Evolutionary conservation across 2,329 filamentous ascomycete genomes (phyloP).

Genomic region (Sphaerostilbella broomeana): DNA sequence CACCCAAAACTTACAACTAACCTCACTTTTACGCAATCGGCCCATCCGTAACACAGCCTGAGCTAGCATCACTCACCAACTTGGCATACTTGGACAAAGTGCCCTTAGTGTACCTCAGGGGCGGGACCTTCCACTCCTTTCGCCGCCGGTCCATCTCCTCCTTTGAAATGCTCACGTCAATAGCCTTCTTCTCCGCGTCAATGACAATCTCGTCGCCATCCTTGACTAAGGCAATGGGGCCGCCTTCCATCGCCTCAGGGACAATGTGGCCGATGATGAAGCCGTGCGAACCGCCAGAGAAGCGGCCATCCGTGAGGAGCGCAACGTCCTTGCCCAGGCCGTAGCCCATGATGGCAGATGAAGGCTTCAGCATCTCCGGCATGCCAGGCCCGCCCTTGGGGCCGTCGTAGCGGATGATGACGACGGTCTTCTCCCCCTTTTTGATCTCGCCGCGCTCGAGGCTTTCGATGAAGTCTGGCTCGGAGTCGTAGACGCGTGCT

Average conservation of each 20-base stretch:
- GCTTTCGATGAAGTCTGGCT: constrained; percentile 71
- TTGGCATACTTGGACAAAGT: constrained; percentile 65
- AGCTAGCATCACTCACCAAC: constrained; percentile 52
- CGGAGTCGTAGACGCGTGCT: constrained; percentile 77
- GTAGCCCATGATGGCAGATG: constrained; percentile 85
- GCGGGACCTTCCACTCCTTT: constrained; percentile 56
- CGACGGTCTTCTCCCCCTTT: constrained; percentile 78
- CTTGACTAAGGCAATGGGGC: constrained; percentile 74
- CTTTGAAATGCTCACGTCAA: constrained; percentile 60
- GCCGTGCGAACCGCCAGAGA: constrained; percentile 76
- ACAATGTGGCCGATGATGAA: constrained; percentile 86
- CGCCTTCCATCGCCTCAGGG: constrained; percentile 78
- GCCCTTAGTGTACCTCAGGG: constrained; percentile 52
- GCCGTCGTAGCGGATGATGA: constrained; percentile 88
- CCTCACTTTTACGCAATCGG: constrained; percentile 13
- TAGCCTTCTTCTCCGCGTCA: constrained; percentile 67
- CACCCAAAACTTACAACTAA: too few species aligned
- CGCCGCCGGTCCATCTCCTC: constrained; percentile 55
- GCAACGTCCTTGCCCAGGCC: constrained; percentile 71
- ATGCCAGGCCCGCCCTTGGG: constrained; percentile 91
- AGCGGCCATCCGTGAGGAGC: constrained; percentile 67
- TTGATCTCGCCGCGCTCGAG: constrained; percentile 73
- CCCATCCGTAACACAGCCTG: constrained; percentile 52
- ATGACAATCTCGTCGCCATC: constrained; percentile 79
- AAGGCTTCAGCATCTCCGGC: constrained; percentile 93